Conservation (phyloP, 2,329 filamentous ascomycete species). For the Colletotrichum chrysophilum region DNA sequence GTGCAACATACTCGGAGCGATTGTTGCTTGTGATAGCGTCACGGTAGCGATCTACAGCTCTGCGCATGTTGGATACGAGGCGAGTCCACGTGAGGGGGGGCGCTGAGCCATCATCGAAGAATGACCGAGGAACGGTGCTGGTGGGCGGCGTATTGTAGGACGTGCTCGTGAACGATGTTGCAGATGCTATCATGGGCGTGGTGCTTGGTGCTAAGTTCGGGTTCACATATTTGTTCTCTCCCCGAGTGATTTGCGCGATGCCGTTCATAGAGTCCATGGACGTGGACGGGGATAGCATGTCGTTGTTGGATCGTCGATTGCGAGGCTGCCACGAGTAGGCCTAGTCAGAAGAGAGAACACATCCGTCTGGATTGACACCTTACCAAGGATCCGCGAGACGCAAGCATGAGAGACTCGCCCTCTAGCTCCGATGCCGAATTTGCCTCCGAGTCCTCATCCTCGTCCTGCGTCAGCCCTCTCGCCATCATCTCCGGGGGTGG, state of each 20-base stretch:
- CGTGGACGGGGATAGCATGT: conserved; percentile 81
- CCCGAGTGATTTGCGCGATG: conserved; percentile 62
- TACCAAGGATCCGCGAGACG: conserved; percentile 73
- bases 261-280: conserved; percentile 91
- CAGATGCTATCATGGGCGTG: conserved; percentile 60
- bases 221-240: conserved; percentile 61
- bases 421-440: conserved; percentile 88
- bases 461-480: conserved; percentile 78
- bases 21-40: conserved; percentile 85
- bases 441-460: conserved; percentile 86
- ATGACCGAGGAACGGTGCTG: conserved; percentile 75
- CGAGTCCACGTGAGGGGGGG: conserved; percentile 86
- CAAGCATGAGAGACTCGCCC: conserved; percentile 72
- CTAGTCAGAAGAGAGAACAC: neutral
- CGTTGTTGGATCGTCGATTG: conserved; percentile 69
- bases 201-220: conserved; percentile 35
- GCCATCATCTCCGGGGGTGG: conserved; percentile 93
- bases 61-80: conserved; percentile 91
- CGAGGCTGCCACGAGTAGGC: conserved; percentile 49
- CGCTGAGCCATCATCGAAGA: conserved; percentile 87
- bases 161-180: conserved; percentile 66
- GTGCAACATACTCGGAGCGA: conserved; percentile 88
- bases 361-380: conserved; percentile 28
- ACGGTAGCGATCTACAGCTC: conserved; percentile 86
- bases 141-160: conserved; percentile 63